Base-by-base conservation (phyloP, 495 filamentous ascomycete genomes). In the Aspergillus cavernicola region DNA sequence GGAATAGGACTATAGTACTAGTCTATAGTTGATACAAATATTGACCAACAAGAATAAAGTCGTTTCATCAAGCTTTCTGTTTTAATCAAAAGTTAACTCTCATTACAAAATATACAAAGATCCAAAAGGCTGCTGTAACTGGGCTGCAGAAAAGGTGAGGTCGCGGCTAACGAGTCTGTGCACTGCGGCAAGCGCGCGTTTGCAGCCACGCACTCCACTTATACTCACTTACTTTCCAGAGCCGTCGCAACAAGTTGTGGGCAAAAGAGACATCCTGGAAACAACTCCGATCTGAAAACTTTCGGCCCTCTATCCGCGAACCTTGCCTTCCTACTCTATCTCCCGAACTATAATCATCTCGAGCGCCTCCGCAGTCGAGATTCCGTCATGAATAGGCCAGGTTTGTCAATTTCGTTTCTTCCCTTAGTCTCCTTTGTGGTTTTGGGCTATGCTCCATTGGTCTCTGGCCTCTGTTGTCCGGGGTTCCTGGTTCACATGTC, bases 321-420 rank as follows among this genome's bases (percentile, higher is more conserved):
- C 29, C 51, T 56, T 51, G 19, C 58, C 55, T 43, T 53, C 43
- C 36, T 24, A 29, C 52, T 33, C 39, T 29, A 29, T 36, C 31
- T 33, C 28, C 26, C 26, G 19, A 4, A 32, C 15, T 42, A 12
- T 20, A 24, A n/a, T 31, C 23, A 33, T 43, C 51, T 47, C 19
- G 19, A 52, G 11, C 22, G 38, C 32, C 16, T 39, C 36, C 28
- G n/a, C n/a, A 44, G 28, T 26, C 51, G 26, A 32, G 28, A 33
- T 49, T 35, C 15, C 41, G 40, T 36, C 36, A 75, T 75, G 72
- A 75, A 75, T 62, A 66, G 72, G 59, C 68, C 68, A 72, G 72
- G 72, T 75, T 55, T 42, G 70, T 71, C 47, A 57, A 52, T 62
- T 58, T 65, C 56, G 31, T 60, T 60, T 55, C 46, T 60, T 52